Base-by-base conservation (phyloP, 1,139 yeast genomes). In the Suhomyces ambrosiae region DNA sequence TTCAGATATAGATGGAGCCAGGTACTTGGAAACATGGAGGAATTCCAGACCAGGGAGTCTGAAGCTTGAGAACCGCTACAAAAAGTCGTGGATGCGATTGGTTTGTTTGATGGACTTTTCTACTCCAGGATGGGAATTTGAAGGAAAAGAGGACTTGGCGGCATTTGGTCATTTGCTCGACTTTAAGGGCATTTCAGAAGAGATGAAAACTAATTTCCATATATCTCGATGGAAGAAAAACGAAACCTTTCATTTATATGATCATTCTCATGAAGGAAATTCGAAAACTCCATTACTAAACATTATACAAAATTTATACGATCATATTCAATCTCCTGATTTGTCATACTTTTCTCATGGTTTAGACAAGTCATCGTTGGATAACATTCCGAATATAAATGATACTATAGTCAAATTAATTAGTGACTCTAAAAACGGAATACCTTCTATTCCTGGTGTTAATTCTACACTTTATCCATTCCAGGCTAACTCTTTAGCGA, bases 401-500 rank as follows among this genome's bases (percentile, higher is more conserved):
- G 27, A 24, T 24, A 24, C 15, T 4, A 36, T 40, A 8, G 7
- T 22, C 4, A 11, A 12, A 4, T 23, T 40, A 5, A 14, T 40
- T 3, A 21, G 16, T 2, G 30, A 29, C 2, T 21, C 32, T 5
- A 26, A 17, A 11, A 21, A 16, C 5, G 33, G 40, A 2, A 17
- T 26, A 4, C 11, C 33, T 3, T 26, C 49, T 3, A 60, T 79
- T 2, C 56, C 60, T 1, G 88, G 87, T 0, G 61, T 82, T 32
- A 66, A 58, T 30, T 71, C 85, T 11, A 45, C 50, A 1, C 59
- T 82, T 7, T 82, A 80, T 50, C 69, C 71, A 4, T 82, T 80
- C 47, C 89, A 82, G 52, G 56, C 70, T 8, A 69, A 74, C 35
- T 79, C 88, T 0, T 63, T 82, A 2, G 68, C 76, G 5, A 75